Conservation (phyloP, 106 monocot genomes). For the Dioscorea dumetorum region DNA sequence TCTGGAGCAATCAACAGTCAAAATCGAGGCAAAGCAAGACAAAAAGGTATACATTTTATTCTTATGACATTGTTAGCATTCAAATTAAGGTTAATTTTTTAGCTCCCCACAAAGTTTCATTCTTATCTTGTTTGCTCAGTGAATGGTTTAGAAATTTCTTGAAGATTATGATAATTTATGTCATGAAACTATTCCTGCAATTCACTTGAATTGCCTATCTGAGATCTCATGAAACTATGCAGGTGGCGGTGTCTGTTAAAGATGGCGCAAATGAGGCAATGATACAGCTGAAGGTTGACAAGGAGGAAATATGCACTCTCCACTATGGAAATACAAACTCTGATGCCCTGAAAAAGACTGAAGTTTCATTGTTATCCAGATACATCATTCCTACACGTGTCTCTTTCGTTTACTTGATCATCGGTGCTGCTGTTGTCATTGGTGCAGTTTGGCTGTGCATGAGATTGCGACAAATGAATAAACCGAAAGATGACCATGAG, state of each 20-base stretch:
- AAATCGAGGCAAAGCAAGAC: slow-evolving; percentile 37
- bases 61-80: neutral
- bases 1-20: slow-evolving; percentile 28
- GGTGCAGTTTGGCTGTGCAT: slow-evolving; percentile 22
- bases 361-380: slow-evolving; percentile 8
- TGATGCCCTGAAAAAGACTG: slow-evolving; percentile 14
- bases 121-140: neutral
- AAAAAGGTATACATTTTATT: slow-evolving; percentile 37
- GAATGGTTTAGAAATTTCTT: neutral
- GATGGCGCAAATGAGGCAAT: slow-evolving; percentile 26
- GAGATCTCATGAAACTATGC: slow-evolving; percentile 5
- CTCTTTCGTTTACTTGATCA: slow-evolving; percentile 17
- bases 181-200: neutral
- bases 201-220: no score
- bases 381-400: slow-evolving; percentile 9
- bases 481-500: slow-evolving; percentile 1
- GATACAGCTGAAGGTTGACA: slow-evolving; percentile 37
- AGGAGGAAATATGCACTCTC: slow-evolving; percentile 47
- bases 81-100: neutral
- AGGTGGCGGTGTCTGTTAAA: slow-evolving; percentile 58
- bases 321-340: slow-evolving; percentile 46
- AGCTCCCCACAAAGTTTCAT: neutral
- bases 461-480: slow-evolving; percentile 18
- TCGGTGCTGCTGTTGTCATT: slow-evolving; percentile 17
- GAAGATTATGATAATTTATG: neutral